Base-by-base conservation (phyloP, 2,329 filamentous ascomycete species). In the Cercospora nicotianae region DNA sequence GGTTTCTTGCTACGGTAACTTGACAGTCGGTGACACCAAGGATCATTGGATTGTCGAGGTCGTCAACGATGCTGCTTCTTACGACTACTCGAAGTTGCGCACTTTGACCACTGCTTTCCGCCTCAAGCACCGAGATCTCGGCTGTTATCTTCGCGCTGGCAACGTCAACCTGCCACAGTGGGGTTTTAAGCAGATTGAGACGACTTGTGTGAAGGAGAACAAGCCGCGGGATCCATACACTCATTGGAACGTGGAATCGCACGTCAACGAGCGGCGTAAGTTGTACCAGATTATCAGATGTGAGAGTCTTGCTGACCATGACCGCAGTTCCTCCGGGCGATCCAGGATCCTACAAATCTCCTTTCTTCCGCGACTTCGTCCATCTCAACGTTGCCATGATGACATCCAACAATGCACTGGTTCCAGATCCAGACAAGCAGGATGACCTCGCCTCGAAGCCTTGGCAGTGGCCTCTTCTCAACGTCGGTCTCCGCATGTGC, bases 141-240 rank as follows among this genome's bases (percentile, higher is more conserved):
- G 91, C 73, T 99, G 95, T 82, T 99, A 99, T 79, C 88, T 99
- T 61, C 91, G 94, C 72, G 96, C 95, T 68, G 94, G 94, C 74
- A 99, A 96, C 76, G 91, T 93, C 75, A 99, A 98, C 81, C 86
- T 99, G 71, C 95, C 95, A 62, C 95, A 98, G 79, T 99, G 95
- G 95, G 95, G 95, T 79, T 99, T 99, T 86, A 97, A 98, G 84
- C 95, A 99, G 82, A 98, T 99, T 72, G 95, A 99, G 83, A 94
- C 95, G 39, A 96, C 93, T 28, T 99, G 95, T 81, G 89, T 90
- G 73, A 97, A 96, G 84, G 88, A 91, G 74, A 97, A 97, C 84
- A 95, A 94, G 76, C 93, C 94, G 6, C 88, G 90, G 64, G 95
- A 99, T 79, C 88, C 93, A 48, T 98, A 96, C 81, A 99, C 95